Percentiles rank a stretch among this genome's conserved stretches.
phyloP scores from a whole-genome alignment of 306 rosid species.

The Vigna radiata region DNA sequence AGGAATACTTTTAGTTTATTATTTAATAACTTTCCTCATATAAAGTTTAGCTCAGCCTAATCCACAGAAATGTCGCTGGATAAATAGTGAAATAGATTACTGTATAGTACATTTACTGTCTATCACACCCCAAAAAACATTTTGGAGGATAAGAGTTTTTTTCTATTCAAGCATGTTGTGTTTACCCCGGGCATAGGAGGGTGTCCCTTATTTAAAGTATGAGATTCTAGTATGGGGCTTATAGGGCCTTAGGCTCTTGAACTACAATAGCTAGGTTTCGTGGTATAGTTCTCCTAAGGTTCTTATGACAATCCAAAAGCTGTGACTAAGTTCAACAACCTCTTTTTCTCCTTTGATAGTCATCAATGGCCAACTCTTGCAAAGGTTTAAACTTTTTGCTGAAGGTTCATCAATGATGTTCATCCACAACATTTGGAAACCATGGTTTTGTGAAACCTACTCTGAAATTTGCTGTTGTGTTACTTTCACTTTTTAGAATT shows the following conservation, averaged over 20 bases:
- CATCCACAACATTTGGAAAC: background rate
- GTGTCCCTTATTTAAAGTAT: too few relatives aligned
- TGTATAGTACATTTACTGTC: constrained; percentile 20
- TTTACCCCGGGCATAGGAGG: background rate
- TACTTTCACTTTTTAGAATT: constrained; percentile 13
- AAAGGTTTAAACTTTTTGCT: background rate
- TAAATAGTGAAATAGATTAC: constrained; percentile 13
- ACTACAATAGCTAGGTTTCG: too few relatives aligned
- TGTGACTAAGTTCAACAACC: constrained; percentile 22
- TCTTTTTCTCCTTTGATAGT: background rate
- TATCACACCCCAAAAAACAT: background rate
- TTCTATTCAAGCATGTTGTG: constrained; percentile 15
- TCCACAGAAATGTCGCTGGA: constrained; percentile 3
- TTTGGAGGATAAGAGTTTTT: background rate
- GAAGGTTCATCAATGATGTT: background rate
- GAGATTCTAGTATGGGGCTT: too few relatives aligned
- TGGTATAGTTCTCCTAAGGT: too few relatives aligned
- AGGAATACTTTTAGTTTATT: constrained; percentile 11
- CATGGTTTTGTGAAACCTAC: background rate
- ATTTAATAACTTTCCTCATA: background rate
- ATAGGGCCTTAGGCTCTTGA: too few relatives aligned
- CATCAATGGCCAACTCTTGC: background rate
- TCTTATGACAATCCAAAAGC: background rate
- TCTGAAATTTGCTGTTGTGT: constrained; percentile 20
- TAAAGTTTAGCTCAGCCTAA: constrained; percentile 27